These are phyloP conservation scores for Leishmania martiniquensis DNA, from an alignment of 208 protist genomes.

Conservation along the genomic window DNA sequence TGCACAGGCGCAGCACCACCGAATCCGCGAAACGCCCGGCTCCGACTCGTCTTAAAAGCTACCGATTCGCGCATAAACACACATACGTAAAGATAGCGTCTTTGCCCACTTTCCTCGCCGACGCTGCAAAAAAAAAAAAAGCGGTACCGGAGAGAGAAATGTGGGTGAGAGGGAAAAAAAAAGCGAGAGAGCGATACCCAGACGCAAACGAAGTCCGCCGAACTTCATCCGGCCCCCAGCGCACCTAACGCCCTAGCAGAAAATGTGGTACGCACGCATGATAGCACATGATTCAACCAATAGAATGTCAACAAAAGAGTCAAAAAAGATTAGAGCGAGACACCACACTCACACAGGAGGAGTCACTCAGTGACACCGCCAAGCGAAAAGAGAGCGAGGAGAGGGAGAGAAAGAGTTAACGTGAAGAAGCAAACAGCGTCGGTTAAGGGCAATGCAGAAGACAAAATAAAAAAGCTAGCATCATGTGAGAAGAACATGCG, in stretches of 20 bases:
- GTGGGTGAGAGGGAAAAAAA: not conserved
- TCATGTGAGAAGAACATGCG: not conserved
- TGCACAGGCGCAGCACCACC: not conserved
- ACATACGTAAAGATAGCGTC: not conserved
- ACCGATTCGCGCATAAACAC: not conserved
- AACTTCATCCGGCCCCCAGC: not conserved
- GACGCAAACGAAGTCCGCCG: not conserved
- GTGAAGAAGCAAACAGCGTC: slow-evolving; percentile 7
- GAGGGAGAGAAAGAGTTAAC: too few species aligned
- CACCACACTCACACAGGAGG: not conserved
- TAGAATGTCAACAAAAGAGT: not conserved
- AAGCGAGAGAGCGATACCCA: not conserved
- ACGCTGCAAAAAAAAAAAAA: not conserved
- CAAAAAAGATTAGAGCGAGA: not conserved
- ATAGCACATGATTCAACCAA: not conserved
- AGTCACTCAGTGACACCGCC: not conserved
- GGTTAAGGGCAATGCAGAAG: not conserved
- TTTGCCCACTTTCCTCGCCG: not conserved
- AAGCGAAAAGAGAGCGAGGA: not conserved
- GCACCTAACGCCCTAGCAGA: not conserved
- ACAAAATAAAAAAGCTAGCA: not conserved
- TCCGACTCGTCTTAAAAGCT: not conserved
- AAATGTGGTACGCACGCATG: too few species aligned
- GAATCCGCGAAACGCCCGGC: not conserved
- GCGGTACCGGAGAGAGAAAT: too few species aligned